phyloP scores from a whole-genome alignment of 1,139 yeast genomes.

The Taphrina wiesneri region DNA sequence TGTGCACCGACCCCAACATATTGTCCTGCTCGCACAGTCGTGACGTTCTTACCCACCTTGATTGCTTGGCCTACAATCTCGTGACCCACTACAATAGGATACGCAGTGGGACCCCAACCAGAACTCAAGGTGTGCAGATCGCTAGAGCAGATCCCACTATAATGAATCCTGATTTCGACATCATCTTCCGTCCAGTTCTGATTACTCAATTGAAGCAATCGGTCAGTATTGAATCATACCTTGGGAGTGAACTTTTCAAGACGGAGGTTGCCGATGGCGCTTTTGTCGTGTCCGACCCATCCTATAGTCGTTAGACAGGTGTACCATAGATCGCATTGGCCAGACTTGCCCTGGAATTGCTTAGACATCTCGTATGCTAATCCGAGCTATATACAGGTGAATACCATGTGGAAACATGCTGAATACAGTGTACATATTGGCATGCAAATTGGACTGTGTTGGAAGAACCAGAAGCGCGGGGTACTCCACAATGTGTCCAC shows the following conservation, averaged over 20 bases:
- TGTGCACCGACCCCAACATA: conserved; percentile 65
- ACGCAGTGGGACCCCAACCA: conserved; percentile 47
- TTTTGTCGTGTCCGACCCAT: conserved; percentile 37
- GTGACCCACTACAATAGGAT: conserved; percentile 52
- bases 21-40: conserved; percentile 54
- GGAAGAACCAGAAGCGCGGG: neutral
- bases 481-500: neutral
- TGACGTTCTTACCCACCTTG: conserved; percentile 54
- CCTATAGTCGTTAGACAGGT: conserved; percentile 17
- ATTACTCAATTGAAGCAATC: neutral
- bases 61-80: conserved; percentile 61
- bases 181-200: conserved; percentile 39
- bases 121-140: conserved; percentile 55
- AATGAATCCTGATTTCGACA: conserved; percentile 38
- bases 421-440: neutral
- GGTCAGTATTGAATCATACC: neutral
- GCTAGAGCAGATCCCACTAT: conserved; percentile 60
- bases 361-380: neutral
- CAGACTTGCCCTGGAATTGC: neutral
- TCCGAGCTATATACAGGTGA: neutral
- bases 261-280: conserved; percentile 39
- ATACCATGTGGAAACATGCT: too few relatives aligned
- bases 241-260: conserved; percentile 37
- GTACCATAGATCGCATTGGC: neutral
- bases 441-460: too few relatives aligned